These are phyloP conservation scores for Pleomassaria siparia DNA, from an alignment of 2,329 filamentous ascomycete genomes.

Conservation along the genomic window DNA sequence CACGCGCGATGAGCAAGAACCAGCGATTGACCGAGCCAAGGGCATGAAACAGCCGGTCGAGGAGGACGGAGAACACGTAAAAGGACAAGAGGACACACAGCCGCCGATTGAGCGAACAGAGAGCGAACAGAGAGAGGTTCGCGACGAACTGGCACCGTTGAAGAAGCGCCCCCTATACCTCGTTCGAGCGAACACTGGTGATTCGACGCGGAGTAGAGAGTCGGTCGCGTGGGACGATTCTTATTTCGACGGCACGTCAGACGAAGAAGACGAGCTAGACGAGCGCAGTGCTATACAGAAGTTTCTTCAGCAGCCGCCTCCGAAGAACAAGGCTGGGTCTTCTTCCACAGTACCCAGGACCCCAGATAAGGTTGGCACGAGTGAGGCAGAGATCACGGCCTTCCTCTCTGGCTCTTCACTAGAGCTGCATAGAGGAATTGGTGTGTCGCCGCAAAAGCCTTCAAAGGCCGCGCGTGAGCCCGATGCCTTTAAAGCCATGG, in stretches of 20 bases:
- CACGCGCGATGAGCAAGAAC: conserved; percentile 68
- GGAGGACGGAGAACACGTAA: conserved; percentile 67
- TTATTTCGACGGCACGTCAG: conserved; percentile 52
- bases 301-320: conserved; percentile 34
- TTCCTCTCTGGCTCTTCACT: conserved; percentile 36
- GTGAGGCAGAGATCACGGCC: conserved; percentile 43
- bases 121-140: conserved; percentile 53
- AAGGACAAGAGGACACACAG: conserved; percentile 43
- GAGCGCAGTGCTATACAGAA: conserved; percentile 41
- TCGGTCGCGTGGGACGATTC: conserved; percentile 53
- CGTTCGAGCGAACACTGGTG: conserved; percentile 25
- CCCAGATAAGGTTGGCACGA: conserved; percentile 33
- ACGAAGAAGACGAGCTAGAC: conserved; percentile 46
- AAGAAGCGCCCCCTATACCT: conserved; percentile 22
- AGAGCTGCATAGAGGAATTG: conserved; percentile 45
- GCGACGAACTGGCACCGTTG: conserved; percentile 41
- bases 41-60: conserved; percentile 58
- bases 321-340: conserved; percentile 15
- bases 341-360: conserved; percentile 20
- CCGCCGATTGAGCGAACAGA: conserved; percentile 45
- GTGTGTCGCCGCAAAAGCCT: conserved; percentile 19
- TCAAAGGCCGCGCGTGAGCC: conserved; percentile 21
- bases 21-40: conserved; percentile 69
- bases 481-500: no score
- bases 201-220: conserved; percentile 37